Conservation (phyloP, 2,329 filamentous ascomycete genomes). For the Atkinsonella texensis region DNA sequence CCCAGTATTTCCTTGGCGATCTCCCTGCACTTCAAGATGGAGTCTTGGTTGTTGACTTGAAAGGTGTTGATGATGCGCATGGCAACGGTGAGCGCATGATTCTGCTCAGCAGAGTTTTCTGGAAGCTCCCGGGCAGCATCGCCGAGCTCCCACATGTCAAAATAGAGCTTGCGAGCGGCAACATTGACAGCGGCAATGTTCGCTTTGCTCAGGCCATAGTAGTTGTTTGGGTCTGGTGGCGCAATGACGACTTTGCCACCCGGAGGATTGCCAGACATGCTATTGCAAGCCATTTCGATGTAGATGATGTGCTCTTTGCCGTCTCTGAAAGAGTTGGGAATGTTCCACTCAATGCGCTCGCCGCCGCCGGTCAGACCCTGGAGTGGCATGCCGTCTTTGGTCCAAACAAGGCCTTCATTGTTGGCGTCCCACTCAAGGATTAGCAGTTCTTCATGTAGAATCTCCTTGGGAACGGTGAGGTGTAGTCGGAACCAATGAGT, state of each 20-base stretch:
- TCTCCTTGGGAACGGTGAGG: slow-evolving; percentile 61
- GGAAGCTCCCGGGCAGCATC: slow-evolving; percentile 91
- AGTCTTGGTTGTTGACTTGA: slow-evolving; percentile 65
- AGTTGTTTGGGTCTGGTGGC: slow-evolving; percentile 74
- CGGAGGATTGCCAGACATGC: slow-evolving; percentile 90
- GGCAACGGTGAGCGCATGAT: slow-evolving; percentile 70
- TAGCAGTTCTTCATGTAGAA: slow-evolving; percentile 67
- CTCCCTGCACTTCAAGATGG: slow-evolving; percentile 67
- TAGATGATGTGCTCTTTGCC: slow-evolving; percentile 84
- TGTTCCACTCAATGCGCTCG: slow-evolving; percentile 82
- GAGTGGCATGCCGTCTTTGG: slow-evolving; percentile 73
- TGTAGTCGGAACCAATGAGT: slow-evolving; percentile 94
- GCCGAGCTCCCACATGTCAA: slow-evolving; percentile 93
- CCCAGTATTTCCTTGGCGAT: slow-evolving; percentile 79
- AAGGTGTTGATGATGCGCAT: slow-evolving; percentile 88
- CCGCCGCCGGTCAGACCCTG: slow-evolving; percentile 86
- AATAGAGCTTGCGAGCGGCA: slow-evolving; percentile 68
- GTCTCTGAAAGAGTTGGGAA: slow-evolving; percentile 71
- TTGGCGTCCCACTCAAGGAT: slow-evolving; percentile 94
- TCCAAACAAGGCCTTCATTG: slow-evolving; percentile 93
- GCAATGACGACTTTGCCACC: slow-evolving; percentile 71
- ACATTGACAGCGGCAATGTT: slow-evolving; percentile 85
- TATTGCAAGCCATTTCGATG: slow-evolving; percentile 97
- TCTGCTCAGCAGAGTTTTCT: slow-evolving; percentile 75
- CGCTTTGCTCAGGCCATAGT: slow-evolving; percentile 63